Percentiles rank a stretch among this genome's conserved stretches.
phyloP scores from a whole-genome alignment of 331 rosid genomes.

The Phaseolus coccineus region DNA sequence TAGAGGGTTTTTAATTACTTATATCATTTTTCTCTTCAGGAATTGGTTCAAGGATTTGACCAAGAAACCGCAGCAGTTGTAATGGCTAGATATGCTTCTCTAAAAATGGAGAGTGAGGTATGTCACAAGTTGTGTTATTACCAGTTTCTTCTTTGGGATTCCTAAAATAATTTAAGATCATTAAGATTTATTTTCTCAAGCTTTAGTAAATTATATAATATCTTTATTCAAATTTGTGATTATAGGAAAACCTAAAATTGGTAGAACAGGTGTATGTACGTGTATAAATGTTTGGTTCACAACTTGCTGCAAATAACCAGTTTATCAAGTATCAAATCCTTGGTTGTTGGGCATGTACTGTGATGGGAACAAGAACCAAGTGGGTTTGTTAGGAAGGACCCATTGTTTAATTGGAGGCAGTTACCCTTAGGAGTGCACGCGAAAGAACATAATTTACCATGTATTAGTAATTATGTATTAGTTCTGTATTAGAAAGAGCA shows the following conservation, averaged over 20 bases:
- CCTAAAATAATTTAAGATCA: constrained; percentile 25
- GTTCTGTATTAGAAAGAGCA: not conserved
- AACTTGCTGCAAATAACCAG: constrained; percentile 20
- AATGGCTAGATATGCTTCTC: constrained; percentile 85
- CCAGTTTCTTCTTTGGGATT: constrained; percentile 10
- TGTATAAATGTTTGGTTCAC: constrained; percentile 12
- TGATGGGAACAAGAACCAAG: not conserved
- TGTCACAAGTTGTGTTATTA: constrained; percentile 27
- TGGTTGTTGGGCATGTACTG: constrained; percentile 21
- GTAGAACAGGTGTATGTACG: not conserved
- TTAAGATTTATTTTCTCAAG: constrained; percentile 25
- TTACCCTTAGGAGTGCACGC: not conserved
- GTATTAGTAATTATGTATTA: not conserved
- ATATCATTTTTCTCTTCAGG: constrained; percentile 55
- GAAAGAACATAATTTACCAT: not conserved
- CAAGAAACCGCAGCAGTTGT: constrained; percentile 97
- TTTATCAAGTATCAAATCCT: constrained; percentile 1
- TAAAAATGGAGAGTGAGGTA: constrained; percentile 98
- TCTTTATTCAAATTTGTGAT: constrained; percentile 19
- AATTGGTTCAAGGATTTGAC: constrained; percentile 91
- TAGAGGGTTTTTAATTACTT: constrained; percentile 18
- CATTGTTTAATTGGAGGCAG: not conserved
- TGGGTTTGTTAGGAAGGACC: not conserved
- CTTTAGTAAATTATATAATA: constrained; percentile 7
- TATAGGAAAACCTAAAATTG: constrained; percentile 20